Evolutionary conservation across 2,329 filamentous ascomycete genomes (phyloP), one percentile per base, ranked within the genome.

Genomic region (Fusarium dlaminii): DNA sequence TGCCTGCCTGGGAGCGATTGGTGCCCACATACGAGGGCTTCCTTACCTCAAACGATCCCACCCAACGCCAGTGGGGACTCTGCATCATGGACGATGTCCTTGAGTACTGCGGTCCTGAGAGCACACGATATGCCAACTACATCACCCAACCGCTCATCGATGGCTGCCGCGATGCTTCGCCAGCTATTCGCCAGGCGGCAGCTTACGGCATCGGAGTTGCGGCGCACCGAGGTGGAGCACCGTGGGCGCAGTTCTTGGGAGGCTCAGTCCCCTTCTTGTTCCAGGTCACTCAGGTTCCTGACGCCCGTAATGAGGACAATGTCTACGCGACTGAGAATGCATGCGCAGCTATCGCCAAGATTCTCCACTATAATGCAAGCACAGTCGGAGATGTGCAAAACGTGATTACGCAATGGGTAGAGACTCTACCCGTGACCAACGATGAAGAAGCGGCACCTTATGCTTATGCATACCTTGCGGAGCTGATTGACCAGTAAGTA

Each of bases 1-100:
- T 99, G 61, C 92, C 91, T 10, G 87, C 94, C 46, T 99, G 96
- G 95, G 93, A 98, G 81, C 90, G 90, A 60, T 88, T 99, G 30
- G 90, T 98, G 82, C 86, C 89, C 17, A 97, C 94, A 63, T 98
- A 98, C 82, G 91, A 95, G 77, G 88, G 88, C 37, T 98, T 98
- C 82, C 91, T 98, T 74, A 90, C 89, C 46, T 96, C 93, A 65
- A 79, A 84, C 7, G 96, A 99, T 81, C 89, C 95, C 1, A 98
- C 95, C 24, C 96, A 98, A 82, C 91, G 96, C 63, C 96, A 99
- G 82, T 99, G 96, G 96, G 96, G 95, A n/a, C 89, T 99, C 61
- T 99, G 96, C 86, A 98, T 99, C 77, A 94, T 98, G 87, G 96
- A 99, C 80, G 96, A 99, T 81, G 96, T 99, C 40, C 89, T 99